These are phyloP conservation scores for Actinidia arguta DNA, from an alignment of 179 eudicot species.

Conservation along the genomic window DNA sequence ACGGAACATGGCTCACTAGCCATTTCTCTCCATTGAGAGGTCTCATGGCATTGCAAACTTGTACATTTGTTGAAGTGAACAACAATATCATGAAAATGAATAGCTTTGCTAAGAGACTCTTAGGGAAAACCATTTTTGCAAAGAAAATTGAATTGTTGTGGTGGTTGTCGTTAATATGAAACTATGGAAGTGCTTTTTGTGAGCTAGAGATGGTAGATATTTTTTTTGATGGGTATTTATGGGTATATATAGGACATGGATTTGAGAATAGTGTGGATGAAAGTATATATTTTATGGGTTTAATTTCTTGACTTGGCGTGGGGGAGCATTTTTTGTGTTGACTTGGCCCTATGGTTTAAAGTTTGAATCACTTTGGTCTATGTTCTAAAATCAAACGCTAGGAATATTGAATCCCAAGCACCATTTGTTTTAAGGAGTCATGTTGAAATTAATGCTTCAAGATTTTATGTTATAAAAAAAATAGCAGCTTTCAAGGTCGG, in stretches of 20 bases:
- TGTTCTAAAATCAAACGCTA: not conserved
- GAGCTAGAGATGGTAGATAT: not conserved
- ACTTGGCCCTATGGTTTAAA: not conserved
- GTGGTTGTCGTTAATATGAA: not conserved
- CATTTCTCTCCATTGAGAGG: constrained; percentile 18
- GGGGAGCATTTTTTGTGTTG: not conserved
- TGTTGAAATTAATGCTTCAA: too few species aligned
- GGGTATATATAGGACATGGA: not conserved
- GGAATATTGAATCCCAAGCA: not conserved
- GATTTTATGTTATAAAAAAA: too few species aligned
- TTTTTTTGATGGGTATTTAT: not conserved
- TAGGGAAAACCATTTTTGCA: constrained; percentile 7
- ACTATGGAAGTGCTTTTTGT: not conserved
- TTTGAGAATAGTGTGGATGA: too few species aligned
- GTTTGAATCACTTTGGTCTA: not conserved
- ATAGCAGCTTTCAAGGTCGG: not conserved
- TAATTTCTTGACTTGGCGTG: not conserved
- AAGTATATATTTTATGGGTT: not conserved
- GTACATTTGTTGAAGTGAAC: constrained; percentile 1
- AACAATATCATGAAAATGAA: constrained; percentile 16
- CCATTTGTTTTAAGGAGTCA: not conserved
- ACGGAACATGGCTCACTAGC: not conserved
- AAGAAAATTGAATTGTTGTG: not conserved
- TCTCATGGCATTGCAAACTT: constrained; percentile 21
- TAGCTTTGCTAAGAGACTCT: constrained; percentile 6